Evolutionary conservation across 2,329 filamentous ascomycete genomes (phyloP), one percentile per base, ranked within the genome.

Genomic region (Helicocarpus griseus): DNA sequence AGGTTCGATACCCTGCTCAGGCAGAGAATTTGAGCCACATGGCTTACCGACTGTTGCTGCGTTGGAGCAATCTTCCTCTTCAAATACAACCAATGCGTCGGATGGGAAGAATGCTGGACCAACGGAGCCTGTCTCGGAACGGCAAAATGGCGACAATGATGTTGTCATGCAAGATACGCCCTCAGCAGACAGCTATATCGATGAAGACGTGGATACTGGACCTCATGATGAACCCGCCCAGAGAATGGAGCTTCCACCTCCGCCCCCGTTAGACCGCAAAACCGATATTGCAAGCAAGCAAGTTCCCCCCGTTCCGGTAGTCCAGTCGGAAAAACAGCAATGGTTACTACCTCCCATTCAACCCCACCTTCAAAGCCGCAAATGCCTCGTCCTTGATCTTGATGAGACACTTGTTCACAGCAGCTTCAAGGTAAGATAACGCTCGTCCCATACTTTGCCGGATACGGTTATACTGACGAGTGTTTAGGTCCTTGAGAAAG

Each of bases 381-480:
- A 98, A 70, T 98, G 93, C 62, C 74, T 98, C 38, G 91, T 98
- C 17, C 78, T 98, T 43, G 93, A 98, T 73, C 75, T 98, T 55
- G 93, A 98, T 60, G 93, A 98, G 70, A 98, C 93, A 1, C 73
- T 98, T 49, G 93, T 98, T 22, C 93, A 98, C 73, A 97, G 93
- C 69, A 97, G 93, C 60, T 98, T 98, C 73, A 98, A 98, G 81
- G 91, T 94, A 71, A 60, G 74, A 59, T 50, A 28, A 19, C 24
- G 29, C 24, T 48, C 7, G 45, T 50, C 13, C 11, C 7, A 41
- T 45, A 13, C 17, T 14, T 53, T 49, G 41, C 48, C 49, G 65
- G 36, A 47, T 38, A 21, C 48, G n/a, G 57, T 48, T 51, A 3
- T 19, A 43, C 48, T 60, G 8, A 48, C 40, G n/a, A 36, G 24